Evolutionary conservation across 495 filamentous ascomycete species (phyloP), one percentile per base, ranked within the genome.

Genomic region (Aspergillus hancockii): DNA sequence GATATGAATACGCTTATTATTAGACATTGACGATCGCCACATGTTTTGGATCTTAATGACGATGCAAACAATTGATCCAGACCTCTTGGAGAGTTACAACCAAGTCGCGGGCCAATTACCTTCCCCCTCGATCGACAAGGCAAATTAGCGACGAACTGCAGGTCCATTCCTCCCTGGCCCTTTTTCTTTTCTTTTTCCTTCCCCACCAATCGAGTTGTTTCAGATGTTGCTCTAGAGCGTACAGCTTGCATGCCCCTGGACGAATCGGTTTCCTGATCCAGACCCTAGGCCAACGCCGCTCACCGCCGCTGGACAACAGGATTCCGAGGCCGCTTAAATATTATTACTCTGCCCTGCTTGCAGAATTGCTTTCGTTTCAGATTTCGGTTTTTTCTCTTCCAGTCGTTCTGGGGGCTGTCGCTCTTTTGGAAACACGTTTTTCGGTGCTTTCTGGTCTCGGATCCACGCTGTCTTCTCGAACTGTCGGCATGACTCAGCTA

Each of bases 241-340:
- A 28, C 50, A 55, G 56, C 40, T 18, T 66, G 66, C 59, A 63
- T 61, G 43, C 55, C 59, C 63, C 63, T 64, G 66, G 59, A 55
- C 55, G 51, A 54, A 54, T 57, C 47, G 52, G 55, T 46, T 59
- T 57, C 50, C 32, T 54, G 50, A 16, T 55, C 47, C 49, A 18
- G 50, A 40, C 23, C 32, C 14, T 40, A 55, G 63, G 49, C 36
- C 8, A 12, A 16, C 57, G 49, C 58, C 63, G 58, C 68, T 69
- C 67, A 72, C 67, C 70, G 67, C 74, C 72, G 70, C 72, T 71
- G 67, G 64, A 67, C 63, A 71, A 71, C 69, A 59, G 68, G 67
- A 74, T 67, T 71, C 70, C 64, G 50, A 55, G 59, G 63, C 59
- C 28, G 49, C 30, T 60, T 63, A 64, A 67, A 59, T 60, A 62